Percentiles rank a stretch among this genome's conserved stretches.
These are phyloP conservation scores for Pyrenula massariospora DNA, from an alignment of 495 filamentous ascomycete genomes.

Conservation along the genomic window DNA sequence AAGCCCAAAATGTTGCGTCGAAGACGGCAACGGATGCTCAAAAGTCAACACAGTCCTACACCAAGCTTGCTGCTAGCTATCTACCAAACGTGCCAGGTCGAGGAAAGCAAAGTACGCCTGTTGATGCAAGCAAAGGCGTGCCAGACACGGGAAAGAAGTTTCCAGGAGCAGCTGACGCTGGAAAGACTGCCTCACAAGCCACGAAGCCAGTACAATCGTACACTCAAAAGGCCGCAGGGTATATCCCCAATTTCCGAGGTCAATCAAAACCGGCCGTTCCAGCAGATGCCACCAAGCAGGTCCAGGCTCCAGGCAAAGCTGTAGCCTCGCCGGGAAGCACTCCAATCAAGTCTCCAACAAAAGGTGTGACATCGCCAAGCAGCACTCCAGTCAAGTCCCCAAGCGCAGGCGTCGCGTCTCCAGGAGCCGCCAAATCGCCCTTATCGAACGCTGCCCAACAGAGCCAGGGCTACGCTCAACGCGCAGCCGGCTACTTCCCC, in stretches of 20 bases:
- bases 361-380: not conserved
- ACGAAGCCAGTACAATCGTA: not conserved
- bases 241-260: not conserved
- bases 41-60: not conserved
- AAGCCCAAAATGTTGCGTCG: constrained; percentile 1
- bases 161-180: not conserved
- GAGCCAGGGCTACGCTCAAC: not conserved
- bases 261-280: not conserved
- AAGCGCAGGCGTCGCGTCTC: not conserved
- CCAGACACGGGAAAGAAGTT: constrained; percentile 5
- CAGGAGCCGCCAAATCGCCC: not conserved
- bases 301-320: not conserved
- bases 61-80: not conserved
- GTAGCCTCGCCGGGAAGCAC: not conserved
- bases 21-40: constrained; percentile 1
- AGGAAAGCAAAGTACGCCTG: not conserved
- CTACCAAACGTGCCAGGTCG: not conserved
- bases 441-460: not conserved
- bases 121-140: constrained; percentile 12
- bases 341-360: not conserved
- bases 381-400: not conserved
- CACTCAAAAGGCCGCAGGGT: not conserved
- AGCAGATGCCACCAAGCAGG: not conserved
- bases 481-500: not conserved
- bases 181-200: not conserved